phyloP scores from a whole-genome alignment of 805 yeast genomes.

The Candida sanyiensis region DNA sequence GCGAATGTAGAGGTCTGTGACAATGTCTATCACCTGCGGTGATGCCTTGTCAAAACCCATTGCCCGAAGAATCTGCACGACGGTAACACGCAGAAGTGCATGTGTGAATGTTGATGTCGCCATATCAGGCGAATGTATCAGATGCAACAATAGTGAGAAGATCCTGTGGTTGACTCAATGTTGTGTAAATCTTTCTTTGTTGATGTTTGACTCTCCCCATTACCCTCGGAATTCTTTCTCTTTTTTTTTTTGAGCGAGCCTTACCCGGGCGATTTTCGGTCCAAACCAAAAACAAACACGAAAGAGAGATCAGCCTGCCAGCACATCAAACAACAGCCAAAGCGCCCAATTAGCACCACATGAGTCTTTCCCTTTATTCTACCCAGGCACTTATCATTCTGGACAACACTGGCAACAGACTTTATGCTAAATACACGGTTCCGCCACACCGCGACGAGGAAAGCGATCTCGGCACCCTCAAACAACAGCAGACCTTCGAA shows the following conservation, averaged over 20 bases:
- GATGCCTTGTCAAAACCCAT: slow-evolving; percentile 80
- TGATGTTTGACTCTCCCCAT: too few species aligned
- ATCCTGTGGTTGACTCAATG: too few species aligned
- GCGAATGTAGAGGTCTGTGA: slow-evolving; percentile 72
- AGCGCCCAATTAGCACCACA: neutral
- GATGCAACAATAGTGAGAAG: too few species aligned
- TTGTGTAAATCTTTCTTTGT: too few species aligned
- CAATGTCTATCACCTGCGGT: slow-evolving; percentile 61
- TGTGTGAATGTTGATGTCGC: neutral
- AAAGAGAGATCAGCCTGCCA: slow-evolving; percentile 6
- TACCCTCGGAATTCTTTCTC: too few species aligned
- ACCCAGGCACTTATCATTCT: slow-evolving; percentile 75
- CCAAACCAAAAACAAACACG: neutral
- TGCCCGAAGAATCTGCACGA: slow-evolving; percentile 52
- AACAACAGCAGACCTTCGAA: slow-evolving; percentile 77
- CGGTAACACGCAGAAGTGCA: slow-evolving; percentile 2
- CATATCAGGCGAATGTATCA: too few species aligned
- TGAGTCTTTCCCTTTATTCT: slow-evolving; percentile 65
- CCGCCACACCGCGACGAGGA: slow-evolving; percentile 45
- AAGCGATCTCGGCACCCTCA: slow-evolving; percentile 31
- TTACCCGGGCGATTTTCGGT: neutral
- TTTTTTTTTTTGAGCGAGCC: too few species aligned
- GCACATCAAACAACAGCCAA: neutral
- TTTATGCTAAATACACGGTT: slow-evolving; percentile 79
- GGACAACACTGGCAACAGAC: slow-evolving; percentile 73